Evolutionary conservation across 805 yeast genomes (phyloP).

Genomic region (Barnettozyma vustinii): DNA sequence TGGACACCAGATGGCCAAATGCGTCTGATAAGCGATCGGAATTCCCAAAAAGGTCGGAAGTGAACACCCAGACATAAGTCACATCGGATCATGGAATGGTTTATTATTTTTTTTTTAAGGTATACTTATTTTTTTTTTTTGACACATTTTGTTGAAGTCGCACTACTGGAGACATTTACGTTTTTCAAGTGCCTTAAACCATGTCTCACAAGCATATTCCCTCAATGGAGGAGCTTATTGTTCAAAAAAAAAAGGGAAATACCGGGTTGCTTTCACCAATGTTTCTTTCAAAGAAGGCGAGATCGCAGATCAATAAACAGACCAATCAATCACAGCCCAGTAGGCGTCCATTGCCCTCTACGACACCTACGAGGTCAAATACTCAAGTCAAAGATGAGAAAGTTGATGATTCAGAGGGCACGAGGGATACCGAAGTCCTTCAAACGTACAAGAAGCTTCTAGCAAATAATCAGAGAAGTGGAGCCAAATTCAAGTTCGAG

Average conservation of each 20-base stretch:
- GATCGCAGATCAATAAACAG: slow-evolving; percentile 30
- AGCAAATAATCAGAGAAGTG: not conserved
- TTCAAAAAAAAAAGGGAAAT: slow-evolving; percentile 17
- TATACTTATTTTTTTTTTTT: not conserved
- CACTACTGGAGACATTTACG: too few species aligned
- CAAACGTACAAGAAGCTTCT: not conserved
- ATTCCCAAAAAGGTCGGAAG: not conserved
- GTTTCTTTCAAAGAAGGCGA: slow-evolving; percentile 43
- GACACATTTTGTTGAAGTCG: not conserved
- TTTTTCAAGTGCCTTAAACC: too few species aligned
- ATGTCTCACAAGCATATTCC: slow-evolving; percentile 27
- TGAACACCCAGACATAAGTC: not conserved
- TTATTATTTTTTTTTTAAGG: not conserved
- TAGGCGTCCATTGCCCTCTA: not conserved
- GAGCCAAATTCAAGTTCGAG: slow-evolving; percentile 50
- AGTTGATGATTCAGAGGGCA: slow-evolving; percentile 28
- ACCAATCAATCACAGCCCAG: not conserved
- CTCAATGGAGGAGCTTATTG: slow-evolving; percentile 33
- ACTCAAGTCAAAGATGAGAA: not conserved
- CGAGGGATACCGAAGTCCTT: slow-evolving; percentile 24
- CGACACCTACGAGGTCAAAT: not conserved
- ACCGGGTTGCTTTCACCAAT: slow-evolving; percentile 27
- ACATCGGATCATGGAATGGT: not conserved
- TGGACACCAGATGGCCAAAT: too few species aligned
- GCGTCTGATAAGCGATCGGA: not conserved